Percentiles rank a stretch among this genome's conserved stretches.
Conservation (phyloP, 2,329 filamentous ascomycete genomes). For the Ophiostoma ips region DNA sequence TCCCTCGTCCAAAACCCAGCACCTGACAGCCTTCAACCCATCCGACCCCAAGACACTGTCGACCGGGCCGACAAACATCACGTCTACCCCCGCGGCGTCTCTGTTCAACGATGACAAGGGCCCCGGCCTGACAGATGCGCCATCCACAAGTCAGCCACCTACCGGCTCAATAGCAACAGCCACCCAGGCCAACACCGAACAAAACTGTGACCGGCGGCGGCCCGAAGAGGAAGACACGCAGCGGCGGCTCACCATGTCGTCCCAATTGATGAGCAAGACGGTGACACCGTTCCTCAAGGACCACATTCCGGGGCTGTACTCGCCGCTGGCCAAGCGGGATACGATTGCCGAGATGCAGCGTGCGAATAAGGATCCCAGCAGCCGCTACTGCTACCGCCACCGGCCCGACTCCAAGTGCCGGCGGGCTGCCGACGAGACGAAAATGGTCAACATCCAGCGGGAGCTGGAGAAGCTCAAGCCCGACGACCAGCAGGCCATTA, state of each 20-base stretch:
- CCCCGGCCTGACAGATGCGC: constrained; percentile 3
- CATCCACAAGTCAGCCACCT: neutral
- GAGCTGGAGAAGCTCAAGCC: constrained; percentile 71
- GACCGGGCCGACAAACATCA: constrained; percentile 1
- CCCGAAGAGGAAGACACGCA: constrained; percentile 35
- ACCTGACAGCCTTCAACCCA: constrained; percentile 6
- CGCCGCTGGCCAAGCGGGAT: constrained; percentile 53
- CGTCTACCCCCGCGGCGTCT: neutral
- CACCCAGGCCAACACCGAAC: constrained; percentile 15
- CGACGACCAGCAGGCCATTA: constrained; percentile 85
- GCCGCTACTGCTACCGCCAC: constrained; percentile 92
- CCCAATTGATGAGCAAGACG: constrained; percentile 59
- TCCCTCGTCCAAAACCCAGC: constrained; percentile 5
- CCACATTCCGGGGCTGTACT: constrained; percentile 82
- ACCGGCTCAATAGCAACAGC: neutral
- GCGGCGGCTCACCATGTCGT: constrained; percentile 42
- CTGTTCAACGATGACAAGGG: neutral
- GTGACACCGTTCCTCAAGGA: constrained; percentile 80
- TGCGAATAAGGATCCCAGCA: constrained; percentile 49
- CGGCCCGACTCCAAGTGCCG: constrained; percentile 87
- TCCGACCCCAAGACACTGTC: constrained; percentile 10
- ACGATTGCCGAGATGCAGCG: constrained; percentile 25
- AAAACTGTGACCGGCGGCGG: constrained; percentile 38
- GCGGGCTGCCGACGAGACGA: constrained; percentile 81
- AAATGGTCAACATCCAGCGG: constrained; percentile 90